Evolutionary conservation across 805 yeast genomes (phyloP), one percentile per base, ranked within the genome.

Genomic region (Saturnispora mendoncae): DNA sequence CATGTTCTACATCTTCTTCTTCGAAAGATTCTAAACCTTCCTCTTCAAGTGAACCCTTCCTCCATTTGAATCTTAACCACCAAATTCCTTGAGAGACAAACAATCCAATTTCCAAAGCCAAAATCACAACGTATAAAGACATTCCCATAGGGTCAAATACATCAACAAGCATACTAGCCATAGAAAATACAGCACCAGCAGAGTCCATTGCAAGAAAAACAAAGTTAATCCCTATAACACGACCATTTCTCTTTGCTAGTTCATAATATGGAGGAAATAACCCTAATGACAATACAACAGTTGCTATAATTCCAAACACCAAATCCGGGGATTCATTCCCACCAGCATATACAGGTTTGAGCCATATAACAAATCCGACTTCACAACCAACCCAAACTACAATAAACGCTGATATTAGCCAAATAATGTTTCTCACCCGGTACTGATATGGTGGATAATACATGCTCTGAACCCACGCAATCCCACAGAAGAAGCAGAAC

Each of bases 191-290:
- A 0, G 97, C 96, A 7, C 97, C 97, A 20, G 74, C 47, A 4
- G 84, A 74, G 57, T 90, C 97, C 63, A 88, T 62, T 4, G 69
- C 53, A 44, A 90, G 66, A 48, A 90, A 90, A 3, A 82, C 50
- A 54, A 90, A 87, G 56, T 87, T 87, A 53, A 90, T 81, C 0
- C 97, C 97, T 3, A 87, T 77, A 3, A 90, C 97, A 27, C 82
- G 64, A 2, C 97, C 97, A 39, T 74, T 60, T 48, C 95, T 69
- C 54, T 85, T 84, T 25, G 77, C 72, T 20, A 90, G 63, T 57
- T 90, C 97, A 51, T 76, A 78, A 57, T 88, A 90, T 4, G 97
- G 96, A 0, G 97, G 97, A 0, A 90, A 48, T 27, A 90, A 67
- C 0, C 97, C 97, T 2, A 72, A 55, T 0, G 83, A 92, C 7